Evolutionary conservation across 1,284 basidiomycete genomes (phyloP).

Genomic region (Spongiforma sp.): DNA sequence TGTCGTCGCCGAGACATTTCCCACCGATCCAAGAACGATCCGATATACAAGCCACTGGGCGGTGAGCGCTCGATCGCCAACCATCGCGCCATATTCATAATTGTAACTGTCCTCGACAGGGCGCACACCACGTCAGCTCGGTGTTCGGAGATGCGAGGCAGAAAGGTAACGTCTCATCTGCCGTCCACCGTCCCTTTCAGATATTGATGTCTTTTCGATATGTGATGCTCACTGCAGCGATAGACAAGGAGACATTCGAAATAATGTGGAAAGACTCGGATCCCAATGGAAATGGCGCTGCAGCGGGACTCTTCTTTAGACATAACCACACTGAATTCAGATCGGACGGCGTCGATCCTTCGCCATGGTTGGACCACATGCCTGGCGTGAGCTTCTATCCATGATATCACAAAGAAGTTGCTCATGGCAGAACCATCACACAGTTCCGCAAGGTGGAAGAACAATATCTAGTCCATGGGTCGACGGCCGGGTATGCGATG

Average conservation of each 20-base stretch:
- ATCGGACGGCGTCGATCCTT: conserved; percentile 43
- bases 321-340: conserved; percentile 66
- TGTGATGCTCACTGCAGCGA: no score
- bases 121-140: conserved; percentile 73
- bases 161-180: conserved; percentile 44
- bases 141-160: conserved; percentile 53
- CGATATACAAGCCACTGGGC: conserved; percentile 82
- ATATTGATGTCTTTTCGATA: no score
- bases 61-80: conserved; percentile 43
- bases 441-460: conserved; percentile 57
- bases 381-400: conserved; percentile 56
- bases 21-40: conserved; percentile 68
- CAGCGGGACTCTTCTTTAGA: conserved; percentile 65
- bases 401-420: not conserved
- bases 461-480: conserved; percentile 49
- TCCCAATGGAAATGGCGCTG: conserved; percentile 54
- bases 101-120: conserved; percentile 38
- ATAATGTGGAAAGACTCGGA: conserved; percentile 73
- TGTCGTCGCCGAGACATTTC: conserved; percentile 69
- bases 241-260: conserved; percentile 75
- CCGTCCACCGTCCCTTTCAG: no score
- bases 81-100: not conserved
- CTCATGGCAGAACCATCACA: not conserved
- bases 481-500: conserved; percentile 58
- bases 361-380: conserved; percentile 59